A percentile compares a stretch with the other conserved stretches of the same genome.
Evolutionary conservation across 2,329 filamentous ascomycete genomes (phyloP).

Genomic region (Neocucurbitaria cava): DNA sequence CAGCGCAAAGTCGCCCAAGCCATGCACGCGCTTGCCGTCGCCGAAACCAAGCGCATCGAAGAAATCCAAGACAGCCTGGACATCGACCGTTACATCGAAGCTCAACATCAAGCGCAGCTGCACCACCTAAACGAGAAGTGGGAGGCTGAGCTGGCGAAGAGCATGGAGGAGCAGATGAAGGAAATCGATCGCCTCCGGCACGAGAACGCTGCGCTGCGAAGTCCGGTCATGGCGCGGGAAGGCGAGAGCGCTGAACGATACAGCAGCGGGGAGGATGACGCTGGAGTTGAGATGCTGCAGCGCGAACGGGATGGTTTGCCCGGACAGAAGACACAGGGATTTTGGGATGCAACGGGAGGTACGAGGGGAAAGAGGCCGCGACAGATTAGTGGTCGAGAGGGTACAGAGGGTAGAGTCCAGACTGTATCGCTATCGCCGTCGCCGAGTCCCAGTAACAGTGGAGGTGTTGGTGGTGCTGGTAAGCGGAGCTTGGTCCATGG

Average conservation of each 20-base stretch:
- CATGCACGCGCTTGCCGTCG: not conserved
- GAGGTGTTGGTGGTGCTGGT: too few relatives aligned
- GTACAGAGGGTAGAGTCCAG: not conserved
- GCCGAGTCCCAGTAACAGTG: not conserved
- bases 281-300: not conserved
- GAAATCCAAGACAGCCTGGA: not conserved
- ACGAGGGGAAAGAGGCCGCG: not conserved
- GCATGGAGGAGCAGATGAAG: not conserved
- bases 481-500: not conserved
- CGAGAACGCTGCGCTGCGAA: not conserved
- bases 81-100: not conserved
- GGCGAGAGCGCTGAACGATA: not conserved
- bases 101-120: not conserved
- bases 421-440: not conserved
- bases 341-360: not conserved
- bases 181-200: not conserved
- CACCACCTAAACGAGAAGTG: not conserved
- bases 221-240: not conserved
- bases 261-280: too few relatives aligned
- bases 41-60: not conserved
- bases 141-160: not conserved
- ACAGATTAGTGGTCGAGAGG: too few relatives aligned
- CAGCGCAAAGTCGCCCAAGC: not conserved
- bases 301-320: not conserved
- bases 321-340: not conserved